phyloP scores from a whole-genome alignment of 2,329 filamentous ascomycete species.

The Aureobasidium leucospermi region DNA sequence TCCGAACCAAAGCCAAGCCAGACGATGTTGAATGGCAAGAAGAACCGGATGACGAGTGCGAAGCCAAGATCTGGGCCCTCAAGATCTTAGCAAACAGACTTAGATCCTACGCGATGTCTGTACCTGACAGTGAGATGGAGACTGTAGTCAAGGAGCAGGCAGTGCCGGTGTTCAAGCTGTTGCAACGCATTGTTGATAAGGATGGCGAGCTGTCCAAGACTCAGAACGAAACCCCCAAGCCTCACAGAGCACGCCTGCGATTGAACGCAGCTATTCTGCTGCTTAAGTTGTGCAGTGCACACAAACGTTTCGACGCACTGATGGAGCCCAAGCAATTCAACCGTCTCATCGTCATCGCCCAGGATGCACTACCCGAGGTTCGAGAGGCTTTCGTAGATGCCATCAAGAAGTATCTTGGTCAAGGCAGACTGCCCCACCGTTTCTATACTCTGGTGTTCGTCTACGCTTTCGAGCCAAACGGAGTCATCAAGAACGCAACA shows the following conservation, averaged over 20 bases:
- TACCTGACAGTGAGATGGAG: conserved; percentile 34
- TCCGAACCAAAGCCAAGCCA: conserved; percentile 46
- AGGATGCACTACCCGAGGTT: conserved; percentile 68
- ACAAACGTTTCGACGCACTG: conserved; percentile 65
- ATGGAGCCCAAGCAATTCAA: conserved; percentile 72
- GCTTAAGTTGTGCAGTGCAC: conserved; percentile 71
- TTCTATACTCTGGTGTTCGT: conserved; percentile 90
- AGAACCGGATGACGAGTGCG: conserved; percentile 69
- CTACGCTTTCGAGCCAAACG: conserved; percentile 78
- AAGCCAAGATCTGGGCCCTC: conserved; percentile 75
- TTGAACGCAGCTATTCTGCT: conserved; percentile 70
- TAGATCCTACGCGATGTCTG: conserved; percentile 45
- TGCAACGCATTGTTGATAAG: conserved; percentile 67
- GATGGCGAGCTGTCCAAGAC: conserved; percentile 75
- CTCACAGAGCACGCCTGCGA: conserved; percentile 74
- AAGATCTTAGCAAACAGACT: conserved; percentile 82
- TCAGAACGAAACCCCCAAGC: conserved; percentile 60
- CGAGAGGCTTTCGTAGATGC: conserved; percentile 73
- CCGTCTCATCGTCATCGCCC: conserved; percentile 68
- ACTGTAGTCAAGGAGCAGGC: conserved; percentile 45
- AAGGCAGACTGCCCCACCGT: conserved; percentile 59
- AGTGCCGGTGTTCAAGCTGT: conserved; percentile 65
- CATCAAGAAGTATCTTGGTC: conserved; percentile 82
- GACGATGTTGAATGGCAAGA: conserved; percentile 40
- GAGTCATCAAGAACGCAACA: conserved; percentile 64